Evolutionary conservation across 2,329 filamentous ascomycete genomes (phyloP).

Genomic region (Calycina herbarum): DNA sequence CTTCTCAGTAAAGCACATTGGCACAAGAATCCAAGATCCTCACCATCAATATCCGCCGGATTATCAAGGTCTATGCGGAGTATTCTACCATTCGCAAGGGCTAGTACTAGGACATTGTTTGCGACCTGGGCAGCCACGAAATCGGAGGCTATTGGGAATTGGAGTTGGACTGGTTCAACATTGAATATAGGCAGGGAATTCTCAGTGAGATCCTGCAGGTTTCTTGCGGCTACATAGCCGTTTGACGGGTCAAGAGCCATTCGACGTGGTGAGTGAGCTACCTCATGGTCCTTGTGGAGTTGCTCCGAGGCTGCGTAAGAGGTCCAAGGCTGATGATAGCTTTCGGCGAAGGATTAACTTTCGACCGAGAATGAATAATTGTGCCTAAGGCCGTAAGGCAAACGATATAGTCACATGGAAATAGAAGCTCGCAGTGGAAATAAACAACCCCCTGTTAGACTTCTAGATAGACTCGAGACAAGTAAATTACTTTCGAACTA

Average conservation of each 20-base stretch:
- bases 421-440: too few species aligned
- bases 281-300: conserved; percentile 6
- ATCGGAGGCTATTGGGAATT: conserved; percentile 91
- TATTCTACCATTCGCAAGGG: conserved; percentile 88
- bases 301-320: neutral
- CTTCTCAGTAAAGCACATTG: conserved; percentile 10
- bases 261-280: conserved; percentile 28
- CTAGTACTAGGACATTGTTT: conserved; percentile 93
- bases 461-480: too few species aligned
- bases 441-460: too few species aligned
- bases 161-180: conserved; percentile 86
- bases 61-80: conserved; percentile 91
- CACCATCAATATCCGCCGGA: conserved; percentile 92
- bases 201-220: conserved; percentile 59
- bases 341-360: neutral
- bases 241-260: conserved; percentile 73
- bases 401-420: too few species aligned
- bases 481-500: too few species aligned
- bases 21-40: conserved; percentile 19
- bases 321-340: conserved; percentile 5
- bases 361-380: neutral
- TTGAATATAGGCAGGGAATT: conserved; percentile 84
- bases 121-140: conserved; percentile 96
- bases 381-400: neutral
- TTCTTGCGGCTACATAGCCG: conserved; percentile 69